These are phyloP conservation scores for Typha latifolia DNA, from an alignment of 176 grass and related monocot species.

Conservation along the genomic window DNA sequence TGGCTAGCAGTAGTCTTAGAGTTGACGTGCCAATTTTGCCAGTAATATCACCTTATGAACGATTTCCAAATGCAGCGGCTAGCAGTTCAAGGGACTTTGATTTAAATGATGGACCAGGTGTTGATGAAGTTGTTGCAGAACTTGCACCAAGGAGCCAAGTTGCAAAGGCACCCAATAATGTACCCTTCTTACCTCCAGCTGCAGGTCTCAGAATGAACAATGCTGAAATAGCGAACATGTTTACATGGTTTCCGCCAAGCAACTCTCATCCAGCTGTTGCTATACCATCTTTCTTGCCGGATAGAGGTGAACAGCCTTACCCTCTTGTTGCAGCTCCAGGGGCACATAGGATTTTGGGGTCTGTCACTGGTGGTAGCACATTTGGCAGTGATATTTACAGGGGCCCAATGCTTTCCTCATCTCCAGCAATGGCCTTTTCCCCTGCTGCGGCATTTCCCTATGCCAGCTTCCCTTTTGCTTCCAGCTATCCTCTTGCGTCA, in stretches of 20 bases:
- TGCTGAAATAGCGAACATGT: conserved; percentile 37
- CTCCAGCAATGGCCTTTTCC: conserved; percentile 43
- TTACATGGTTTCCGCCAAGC: conserved; percentile 43
- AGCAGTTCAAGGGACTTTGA: conserved; percentile 45
- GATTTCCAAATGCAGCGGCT: conserved; percentile 27
- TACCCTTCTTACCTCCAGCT: conserved; percentile 48
- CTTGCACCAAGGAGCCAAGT: conserved; percentile 35
- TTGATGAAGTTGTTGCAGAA: conserved; percentile 46
- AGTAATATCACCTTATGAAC: conserved; percentile 14
- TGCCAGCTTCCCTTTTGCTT: conserved; percentile 43
- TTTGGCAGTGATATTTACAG: conserved; percentile 39
- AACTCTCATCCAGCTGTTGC: conserved; percentile 43
- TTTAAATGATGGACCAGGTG: conserved; percentile 62
- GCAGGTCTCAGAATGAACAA: conserved; percentile 42
- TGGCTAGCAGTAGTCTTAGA: conserved; percentile 26
- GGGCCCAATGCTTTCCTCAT: conserved; percentile 48
- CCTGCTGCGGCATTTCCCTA: conserved; percentile 47
- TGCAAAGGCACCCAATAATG: conserved; percentile 37
- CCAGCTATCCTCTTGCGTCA: conserved; percentile 25
- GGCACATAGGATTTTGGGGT: conserved; percentile 41
- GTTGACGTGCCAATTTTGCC: conserved; percentile 38
- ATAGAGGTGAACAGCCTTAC: conserved; percentile 58
- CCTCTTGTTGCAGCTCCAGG: conserved; percentile 34
- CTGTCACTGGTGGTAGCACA: conserved; percentile 24
- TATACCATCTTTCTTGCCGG: conserved; percentile 51